Conservation (phyloP, 768 basidiomycete genomes). For the Termitomyces sp. region DNA sequence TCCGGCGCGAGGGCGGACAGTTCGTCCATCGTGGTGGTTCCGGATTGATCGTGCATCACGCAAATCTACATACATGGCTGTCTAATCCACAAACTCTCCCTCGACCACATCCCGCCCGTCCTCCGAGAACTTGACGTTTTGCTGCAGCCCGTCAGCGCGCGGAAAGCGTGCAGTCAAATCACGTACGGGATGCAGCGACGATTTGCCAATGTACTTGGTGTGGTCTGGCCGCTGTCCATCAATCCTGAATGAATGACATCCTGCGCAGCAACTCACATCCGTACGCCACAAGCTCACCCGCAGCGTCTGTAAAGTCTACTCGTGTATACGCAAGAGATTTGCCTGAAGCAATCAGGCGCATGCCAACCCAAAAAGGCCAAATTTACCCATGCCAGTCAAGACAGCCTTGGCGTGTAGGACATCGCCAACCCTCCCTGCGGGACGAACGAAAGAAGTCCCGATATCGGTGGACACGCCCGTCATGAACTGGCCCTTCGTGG, state of each 20-base stretch:
- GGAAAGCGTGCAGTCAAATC: conserved; percentile 1
- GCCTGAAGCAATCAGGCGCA: conserved; percentile 36
- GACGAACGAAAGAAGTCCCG: conserved; percentile 71
- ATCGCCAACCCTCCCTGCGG: conserved; percentile 70
- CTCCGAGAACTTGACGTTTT: conserved; percentile 72
- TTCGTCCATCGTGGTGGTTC: conserved; percentile 27
- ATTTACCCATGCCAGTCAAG: conserved; percentile 64
- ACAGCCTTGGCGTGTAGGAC: conserved; percentile 57
- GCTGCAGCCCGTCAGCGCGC: conserved; percentile 29
- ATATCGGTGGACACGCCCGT: conserved; percentile 86
- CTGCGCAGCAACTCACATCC: conserved; percentile 49
- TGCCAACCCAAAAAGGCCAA: background rate
- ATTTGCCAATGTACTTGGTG: conserved; percentile 82
- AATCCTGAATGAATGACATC: background rate
- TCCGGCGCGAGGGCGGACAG: conserved; percentile 35
- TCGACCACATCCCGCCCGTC: conserved; percentile 72
- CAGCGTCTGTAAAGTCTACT: conserved; percentile 63
- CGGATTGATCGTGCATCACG: no score
- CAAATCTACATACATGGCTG: background rate
- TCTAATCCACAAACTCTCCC: conserved; percentile 33
- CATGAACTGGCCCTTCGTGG: conserved; percentile 79
- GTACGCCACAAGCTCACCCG: conserved; percentile 72
- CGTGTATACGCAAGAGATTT: conserved; percentile 78
- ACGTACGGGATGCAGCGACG: conserved; percentile 39
- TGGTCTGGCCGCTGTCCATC: conserved; percentile 46